Evolutionary conservation across 371 early-diverging fungal species (phyloP), one percentile per base, ranked within the genome.

Genomic region (Mortierella sp.): DNA sequence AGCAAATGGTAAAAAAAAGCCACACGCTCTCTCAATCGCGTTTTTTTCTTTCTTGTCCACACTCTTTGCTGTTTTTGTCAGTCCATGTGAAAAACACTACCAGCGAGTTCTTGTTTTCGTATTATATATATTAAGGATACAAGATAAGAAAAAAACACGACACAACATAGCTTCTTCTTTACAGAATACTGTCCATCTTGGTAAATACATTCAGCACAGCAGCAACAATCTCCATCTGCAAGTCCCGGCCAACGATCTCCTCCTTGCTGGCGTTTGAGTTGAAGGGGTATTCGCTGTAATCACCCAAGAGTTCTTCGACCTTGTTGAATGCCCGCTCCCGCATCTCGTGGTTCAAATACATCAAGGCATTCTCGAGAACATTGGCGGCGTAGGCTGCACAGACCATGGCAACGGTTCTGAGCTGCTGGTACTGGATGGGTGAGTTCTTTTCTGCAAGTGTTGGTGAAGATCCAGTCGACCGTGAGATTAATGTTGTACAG

Each of bases 321-420:
- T 95, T 93, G 72, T 91, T 89, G 75, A 96, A 98, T 21, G 97
- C 97, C 75, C 94, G 92, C 88, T 98, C 98, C 78, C 98, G 91
- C 82, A 95, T 92, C 85, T 95, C 94, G 80, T 95, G 95, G 73
- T 95, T 94, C 79, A 98, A 89, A 80, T 94, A 94, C 68, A 94
- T 89, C 75, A 98, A 84, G 28, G 98, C 97, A 88, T 98, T 98
- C 88, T 99, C 99, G 52, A 98, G 87, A 9, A 98, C 99, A 81
- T 98, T 97, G 24, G 97, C 99, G 8, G 99, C 97, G 81, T 97
- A 97, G 7, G 98, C 97, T 14, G 97, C 96, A 83, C 98, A 97
- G n/a, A 97, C 96, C 94, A 98, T 94, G 54, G 96, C 92, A n/a
- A 98, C 92, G 1, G 96, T 94, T 76, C 98, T 90, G 60, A 95